phyloP scores from a whole-genome alignment of 2,329 filamentous ascomycete species.

The Cladorrhinum sp. region DNA sequence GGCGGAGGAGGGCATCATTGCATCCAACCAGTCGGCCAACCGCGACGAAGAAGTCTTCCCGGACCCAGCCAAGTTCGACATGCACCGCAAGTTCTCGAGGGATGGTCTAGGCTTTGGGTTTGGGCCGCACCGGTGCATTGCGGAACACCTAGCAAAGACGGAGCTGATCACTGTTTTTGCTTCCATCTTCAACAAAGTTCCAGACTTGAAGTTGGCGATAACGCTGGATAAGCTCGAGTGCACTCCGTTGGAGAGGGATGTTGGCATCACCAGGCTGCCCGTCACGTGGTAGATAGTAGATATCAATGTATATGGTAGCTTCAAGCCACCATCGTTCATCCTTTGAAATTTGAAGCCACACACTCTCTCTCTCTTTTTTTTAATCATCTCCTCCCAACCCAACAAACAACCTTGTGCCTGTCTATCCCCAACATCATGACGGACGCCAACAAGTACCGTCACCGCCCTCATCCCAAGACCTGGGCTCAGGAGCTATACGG shows the following conservation, averaged over 20 bases:
- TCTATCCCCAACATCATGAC: too few relatives aligned
- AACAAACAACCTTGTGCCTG: too few relatives aligned
- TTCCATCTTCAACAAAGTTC: slow-evolving; percentile 39
- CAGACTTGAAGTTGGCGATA: slow-evolving; percentile 39
- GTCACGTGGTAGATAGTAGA: slow-evolving; percentile 27
- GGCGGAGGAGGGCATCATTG: slow-evolving; percentile 46
- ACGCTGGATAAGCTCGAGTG: slow-evolving; percentile 40
- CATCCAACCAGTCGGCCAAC: slow-evolving; percentile 46
- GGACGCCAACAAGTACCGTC: too few relatives aligned
- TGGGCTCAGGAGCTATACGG: too few relatives aligned
- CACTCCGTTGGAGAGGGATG: slow-evolving; percentile 37
- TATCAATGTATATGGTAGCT: too few relatives aligned
- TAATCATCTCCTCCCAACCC: too few relatives aligned
- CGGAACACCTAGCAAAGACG: slow-evolving; percentile 41
- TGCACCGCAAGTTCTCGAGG: slow-evolving; percentile 37
- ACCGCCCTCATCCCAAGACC: too few relatives aligned
- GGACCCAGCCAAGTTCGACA: slow-evolving; percentile 42
- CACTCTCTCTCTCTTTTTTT: too few relatives aligned
- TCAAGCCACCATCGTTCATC: too few relatives aligned
- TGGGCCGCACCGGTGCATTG: slow-evolving; percentile 46
- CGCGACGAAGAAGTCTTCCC: slow-evolving; percentile 44
- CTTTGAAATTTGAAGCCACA: too few relatives aligned
- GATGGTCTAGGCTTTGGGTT: slow-evolving; percentile 45
- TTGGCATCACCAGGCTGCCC: slow-evolving; percentile 40
- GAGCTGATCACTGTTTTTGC: slow-evolving; percentile 44